phyloP scores from a whole-genome alignment of 2,329 filamentous ascomycete genomes.

The Triangularia setosa region DNA sequence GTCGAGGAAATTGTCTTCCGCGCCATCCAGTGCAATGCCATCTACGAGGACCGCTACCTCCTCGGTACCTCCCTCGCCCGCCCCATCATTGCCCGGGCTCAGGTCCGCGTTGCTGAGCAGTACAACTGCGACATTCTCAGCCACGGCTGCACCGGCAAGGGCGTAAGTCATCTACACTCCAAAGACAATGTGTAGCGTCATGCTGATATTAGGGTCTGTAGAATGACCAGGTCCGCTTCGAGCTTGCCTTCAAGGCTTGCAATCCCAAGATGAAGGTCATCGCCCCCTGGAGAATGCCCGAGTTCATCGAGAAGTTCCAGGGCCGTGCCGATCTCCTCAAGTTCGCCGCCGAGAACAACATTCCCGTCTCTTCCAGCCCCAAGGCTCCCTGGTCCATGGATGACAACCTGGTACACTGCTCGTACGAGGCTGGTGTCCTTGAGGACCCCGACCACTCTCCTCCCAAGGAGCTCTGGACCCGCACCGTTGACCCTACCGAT shows the following conservation, averaged over 20 bases:
- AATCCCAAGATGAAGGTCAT: constrained; percentile 66
- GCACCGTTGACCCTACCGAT: constrained; percentile 63
- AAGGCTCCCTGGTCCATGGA: constrained; percentile 65
- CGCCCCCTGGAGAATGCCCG: constrained; percentile 68
- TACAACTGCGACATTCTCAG: constrained; percentile 53
- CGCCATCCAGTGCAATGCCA: constrained; percentile 70
- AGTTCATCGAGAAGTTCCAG: constrained; percentile 67
- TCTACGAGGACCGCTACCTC: constrained; percentile 58
- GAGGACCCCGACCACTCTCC: constrained; percentile 63
- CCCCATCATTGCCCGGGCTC: constrained; percentile 65
- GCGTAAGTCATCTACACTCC: constrained; percentile 18
- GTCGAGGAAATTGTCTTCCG: constrained; percentile 78
- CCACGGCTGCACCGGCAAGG: constrained; percentile 61
- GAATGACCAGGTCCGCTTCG: constrained; percentile 56
- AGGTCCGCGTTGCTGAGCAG: constrained; percentile 60
- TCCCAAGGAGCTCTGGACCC: constrained; percentile 77
- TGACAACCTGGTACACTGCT: constrained; percentile 68
- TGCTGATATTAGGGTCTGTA: background rate
- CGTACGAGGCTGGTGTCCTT: constrained; percentile 74
- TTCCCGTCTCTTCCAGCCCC: constrained; percentile 65
- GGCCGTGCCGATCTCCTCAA: constrained; percentile 70
- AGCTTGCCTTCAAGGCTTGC: constrained; percentile 39
- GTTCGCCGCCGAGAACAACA: constrained; percentile 62
- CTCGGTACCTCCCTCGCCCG: constrained; percentile 60
- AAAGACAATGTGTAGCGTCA: background rate